Evolutionary conservation across 805 yeast species (phyloP).

Genomic region (Lipomyces japonicus): DNA sequence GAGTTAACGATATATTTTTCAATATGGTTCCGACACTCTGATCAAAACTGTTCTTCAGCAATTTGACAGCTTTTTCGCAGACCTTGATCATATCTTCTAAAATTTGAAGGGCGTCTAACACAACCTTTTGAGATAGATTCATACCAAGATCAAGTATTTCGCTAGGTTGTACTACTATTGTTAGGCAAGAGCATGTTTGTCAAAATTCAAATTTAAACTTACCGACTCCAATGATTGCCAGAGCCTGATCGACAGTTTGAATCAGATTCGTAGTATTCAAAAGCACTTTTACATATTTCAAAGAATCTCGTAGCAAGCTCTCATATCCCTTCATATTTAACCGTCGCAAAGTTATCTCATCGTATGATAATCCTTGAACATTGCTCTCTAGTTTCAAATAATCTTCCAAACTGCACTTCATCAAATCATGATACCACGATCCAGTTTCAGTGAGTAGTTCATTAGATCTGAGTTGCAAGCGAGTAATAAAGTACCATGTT

Average conservation of each 20-base stretch:
- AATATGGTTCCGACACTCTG: neutral
- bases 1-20: neutral
- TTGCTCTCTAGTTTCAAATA: constrained; percentile 20
- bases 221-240: constrained; percentile 8
- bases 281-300: constrained; percentile 17
- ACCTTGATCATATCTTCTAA: constrained; percentile 10
- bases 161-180: constrained; percentile 7
- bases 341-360: constrained; percentile 9
- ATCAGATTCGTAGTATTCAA: constrained; percentile 8
- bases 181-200: neutral
- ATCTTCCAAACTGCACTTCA: constrained; percentile 21
- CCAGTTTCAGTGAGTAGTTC: constrained; percentile 13
- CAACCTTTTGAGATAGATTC: constrained; percentile 13
- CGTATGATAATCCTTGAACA: constrained; percentile 10
- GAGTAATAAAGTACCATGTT: constrained; percentile 29
- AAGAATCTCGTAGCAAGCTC: constrained; percentile 15
- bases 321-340: constrained; percentile 18
- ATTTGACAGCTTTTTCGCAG: constrained; percentile 4
- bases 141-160: constrained; percentile 12
- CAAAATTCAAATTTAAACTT: neutral
- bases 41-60: neutral
- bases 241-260: constrained; percentile 11
- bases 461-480: constrained; percentile 14
- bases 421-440: constrained; percentile 27
- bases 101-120: constrained; percentile 12